Percentiles rank a stretch among this genome's conserved stretches.
These are phyloP conservation scores for Alternaria infectoria DNA, from an alignment of 2,329 filamentous ascomycete species.

Conservation along the genomic window DNA sequence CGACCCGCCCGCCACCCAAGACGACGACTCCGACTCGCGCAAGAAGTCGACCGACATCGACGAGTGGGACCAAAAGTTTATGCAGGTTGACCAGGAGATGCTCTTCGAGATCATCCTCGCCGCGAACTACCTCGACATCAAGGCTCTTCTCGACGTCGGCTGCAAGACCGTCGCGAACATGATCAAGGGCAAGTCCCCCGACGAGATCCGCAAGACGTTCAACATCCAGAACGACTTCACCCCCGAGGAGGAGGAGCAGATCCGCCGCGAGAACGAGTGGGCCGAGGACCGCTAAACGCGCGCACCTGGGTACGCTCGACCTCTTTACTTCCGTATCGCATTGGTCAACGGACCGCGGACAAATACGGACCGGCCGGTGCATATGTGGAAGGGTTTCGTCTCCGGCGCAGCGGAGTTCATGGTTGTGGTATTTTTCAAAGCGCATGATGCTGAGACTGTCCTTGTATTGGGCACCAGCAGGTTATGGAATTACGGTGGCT, in stretches of 20 bases:
- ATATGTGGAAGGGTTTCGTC: conserved; percentile 5
- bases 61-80: conserved; percentile 99
- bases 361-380: conserved; percentile 1
- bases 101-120: conserved; percentile 98
- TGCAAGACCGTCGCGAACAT: conserved; percentile 99
- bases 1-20: conserved; percentile 80
- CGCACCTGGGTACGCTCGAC: neutral
- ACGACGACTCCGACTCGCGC: conserved; percentile 90
- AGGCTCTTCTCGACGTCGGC: conserved; percentile 93
- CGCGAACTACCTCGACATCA: conserved; percentile 98
- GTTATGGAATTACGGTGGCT: conserved; percentile 5
- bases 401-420: conserved; percentile 18
- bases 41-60: conserved; percentile 99
- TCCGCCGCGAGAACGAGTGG: conserved; percentile 63
- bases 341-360: neutral
- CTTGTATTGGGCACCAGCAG: neutral
- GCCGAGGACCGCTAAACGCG: conserved; percentile 48
- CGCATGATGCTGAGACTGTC: conserved; percentile 4
- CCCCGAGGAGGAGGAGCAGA: conserved; percentile 98
- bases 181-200: conserved; percentile 99
- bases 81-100: conserved; percentile 99
- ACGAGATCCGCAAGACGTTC: conserved; percentile 99
- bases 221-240: conserved; percentile 99
- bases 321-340: conserved; percentile 1
- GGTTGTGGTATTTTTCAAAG: conserved; percentile 8